Conservation (phyloP, 2,329 filamentous ascomycete genomes). For the Ceratocystis cacaofunesta region DNA sequence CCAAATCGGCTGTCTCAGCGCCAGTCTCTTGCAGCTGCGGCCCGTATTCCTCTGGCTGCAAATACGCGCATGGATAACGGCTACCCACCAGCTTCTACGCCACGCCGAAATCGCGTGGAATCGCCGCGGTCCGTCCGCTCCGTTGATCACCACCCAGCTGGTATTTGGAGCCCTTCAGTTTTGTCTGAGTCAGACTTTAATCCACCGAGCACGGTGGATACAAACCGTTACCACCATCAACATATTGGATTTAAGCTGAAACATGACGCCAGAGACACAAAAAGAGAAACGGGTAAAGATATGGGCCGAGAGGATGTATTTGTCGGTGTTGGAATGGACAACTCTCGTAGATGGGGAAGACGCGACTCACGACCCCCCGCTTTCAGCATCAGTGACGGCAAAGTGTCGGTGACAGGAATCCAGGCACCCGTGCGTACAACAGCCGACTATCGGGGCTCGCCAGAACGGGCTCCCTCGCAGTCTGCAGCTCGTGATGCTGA, state of each 20-base stretch:
- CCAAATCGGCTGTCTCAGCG: slow-evolving; percentile 9
- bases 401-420: slow-evolving; percentile 9
- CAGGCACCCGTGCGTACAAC: slow-evolving; percentile 1
- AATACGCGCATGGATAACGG: neutral
- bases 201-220: slow-evolving; percentile 15
- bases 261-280: neutral
- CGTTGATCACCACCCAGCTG: slow-evolving; percentile 12
- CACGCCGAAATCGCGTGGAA: neutral
- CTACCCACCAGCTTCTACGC: neutral
- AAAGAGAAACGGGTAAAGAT: neutral
- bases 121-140: slow-evolving; percentile 15
- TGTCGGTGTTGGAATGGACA: slow-evolving; percentile 11
- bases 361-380: slow-evolving; percentile 14
- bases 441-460: slow-evolving; percentile 9
- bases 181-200: slow-evolving; percentile 19
- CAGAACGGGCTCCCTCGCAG: slow-evolving; percentile 7
- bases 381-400: slow-evolving; percentile 15
- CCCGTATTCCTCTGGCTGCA: slow-evolving; percentile 10
- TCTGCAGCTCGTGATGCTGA: slow-evolving; percentile 6
- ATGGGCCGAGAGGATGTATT: slow-evolving; percentile 12
- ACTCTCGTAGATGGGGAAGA: slow-evolving; percentile 7
- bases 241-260: neutral
- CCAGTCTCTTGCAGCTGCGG: slow-evolving; percentile 10
- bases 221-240: slow-evolving; percentile 8
- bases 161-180: slow-evolving; percentile 18